Conservation (phyloP, 1,284 basidiomycete genomes). For the Malassezia yamatoensis region DNA sequence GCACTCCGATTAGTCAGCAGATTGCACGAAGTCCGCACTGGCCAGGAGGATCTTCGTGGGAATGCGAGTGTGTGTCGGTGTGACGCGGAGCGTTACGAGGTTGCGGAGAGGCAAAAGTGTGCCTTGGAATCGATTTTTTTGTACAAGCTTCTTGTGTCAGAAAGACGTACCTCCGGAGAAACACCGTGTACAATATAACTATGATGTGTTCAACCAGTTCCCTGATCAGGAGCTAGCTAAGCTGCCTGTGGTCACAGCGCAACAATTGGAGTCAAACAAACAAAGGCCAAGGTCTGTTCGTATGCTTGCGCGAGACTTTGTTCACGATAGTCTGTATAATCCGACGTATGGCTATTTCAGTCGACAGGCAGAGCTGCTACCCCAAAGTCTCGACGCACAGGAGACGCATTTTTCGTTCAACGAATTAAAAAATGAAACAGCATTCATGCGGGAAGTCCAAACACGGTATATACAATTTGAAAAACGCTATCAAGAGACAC, state of each 20-base stretch:
- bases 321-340: constrained; percentile 93
- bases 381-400: neutral
- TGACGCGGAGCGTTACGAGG: too few relatives aligned
- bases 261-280: constrained; percentile 19
- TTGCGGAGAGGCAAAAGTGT: too few relatives aligned
- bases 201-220: constrained; percentile 36
- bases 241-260: constrained; percentile 32
- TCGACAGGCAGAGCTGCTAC: constrained; percentile 41
- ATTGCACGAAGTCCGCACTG: neutral
- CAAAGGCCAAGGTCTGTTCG: constrained; percentile 63
- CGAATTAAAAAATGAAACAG: constrained; percentile 58
- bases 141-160: too few relatives aligned
- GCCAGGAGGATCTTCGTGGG: neutral
- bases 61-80: neutral
- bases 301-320: constrained; percentile 92
- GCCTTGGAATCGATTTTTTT: too few relatives aligned
- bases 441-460: constrained; percentile 73
- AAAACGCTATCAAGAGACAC: constrained; percentile 6
- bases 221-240: constrained; percentile 30
- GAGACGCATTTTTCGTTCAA: constrained; percentile 59
- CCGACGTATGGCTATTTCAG: constrained; percentile 90
- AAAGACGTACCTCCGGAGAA: neutral
- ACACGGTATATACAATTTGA: constrained; percentile 51
- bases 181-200: constrained; percentile 45
- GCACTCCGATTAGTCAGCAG: neutral